Base-by-base conservation (phyloP, 331 rosid species). In the Cydonia oblonga region DNA sequence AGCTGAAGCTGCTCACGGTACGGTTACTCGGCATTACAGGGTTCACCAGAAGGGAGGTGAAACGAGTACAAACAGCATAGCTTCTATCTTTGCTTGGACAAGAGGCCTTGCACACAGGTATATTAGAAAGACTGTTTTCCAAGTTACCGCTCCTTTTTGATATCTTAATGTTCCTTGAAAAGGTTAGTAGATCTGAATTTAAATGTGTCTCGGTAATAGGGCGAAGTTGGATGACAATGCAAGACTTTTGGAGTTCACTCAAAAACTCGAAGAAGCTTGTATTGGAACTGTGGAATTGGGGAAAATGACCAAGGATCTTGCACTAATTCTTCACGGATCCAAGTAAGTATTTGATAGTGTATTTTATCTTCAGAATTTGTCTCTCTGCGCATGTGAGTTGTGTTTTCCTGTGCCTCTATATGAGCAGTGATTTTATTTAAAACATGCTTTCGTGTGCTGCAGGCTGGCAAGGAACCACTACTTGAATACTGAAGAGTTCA, bases 271-370 rank as follows among this genome's bases (percentile, higher is more conserved):
- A 83, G 84, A 79, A 60, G 96, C 98, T 81, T 95, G 97, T 84
- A 64, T 95, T 72, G 89, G 86, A 72, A 62, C 70, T 7, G 98
- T 95, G 68, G 98, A 95, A 79, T 79, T 90, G 56, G 98, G 98
- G 72, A 93, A 91, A 87, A 95, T 95, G 98, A 95, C 98, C 80
- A 95, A 95, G 97, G 98, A 95, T 84, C 93, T 95, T 85, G 98
- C 98, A 9, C 90, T 95, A 73, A 84, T 93, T 79, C 65, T 82
- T 84, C 92, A 93, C 78, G 98, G 98, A 70, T 73, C 97, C 33
- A 88, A 91, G 98, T 93, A 85, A 46, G 88, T 77, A 20, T 23
- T 73, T 56, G 42, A 69, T 23, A 29, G 26, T 24, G 62, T 12
- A 32, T 42, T 56, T 4, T 56, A 23, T 30, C 44, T 56, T 68